Conservation (phyloP, 371 early-diverging fungal species). For the Mucor plumbeus region DNA sequence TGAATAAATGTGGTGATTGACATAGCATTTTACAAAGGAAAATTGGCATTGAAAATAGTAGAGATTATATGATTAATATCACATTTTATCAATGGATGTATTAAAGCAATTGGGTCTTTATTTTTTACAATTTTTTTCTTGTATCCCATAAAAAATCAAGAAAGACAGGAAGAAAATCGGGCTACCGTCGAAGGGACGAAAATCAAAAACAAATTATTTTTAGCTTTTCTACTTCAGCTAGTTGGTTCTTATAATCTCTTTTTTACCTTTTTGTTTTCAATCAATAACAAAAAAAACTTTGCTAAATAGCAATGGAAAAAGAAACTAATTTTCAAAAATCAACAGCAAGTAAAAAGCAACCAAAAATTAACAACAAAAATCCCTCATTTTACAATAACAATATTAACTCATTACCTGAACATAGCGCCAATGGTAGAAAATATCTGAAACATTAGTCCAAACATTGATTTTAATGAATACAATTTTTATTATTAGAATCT, state of each 20-base stretch:
- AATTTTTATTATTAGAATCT: not conserved
- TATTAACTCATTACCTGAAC: not conserved
- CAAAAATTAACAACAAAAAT: not conserved
- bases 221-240: constrained; percentile 8
- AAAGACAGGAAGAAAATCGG: constrained; percentile 5
- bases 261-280: not conserved
- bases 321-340: not conserved
- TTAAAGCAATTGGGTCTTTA: not conserved
- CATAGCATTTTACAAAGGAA: not conserved
- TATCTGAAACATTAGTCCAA: not conserved
- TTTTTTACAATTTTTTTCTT: not conserved
- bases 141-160: constrained; percentile 7
- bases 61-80: not conserved
- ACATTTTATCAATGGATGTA: not conserved
- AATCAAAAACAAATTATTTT: constrained; percentile 1
- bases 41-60: not conserved
- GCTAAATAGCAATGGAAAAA: not conserved
- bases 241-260: constrained; percentile 1
- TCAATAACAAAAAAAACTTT: not conserved
- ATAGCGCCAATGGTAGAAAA: not conserved
- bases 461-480: not conserved
- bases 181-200: not conserved
- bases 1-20: not conserved
- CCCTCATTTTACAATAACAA: not conserved
- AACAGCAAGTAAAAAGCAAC: not conserved